Percentiles rank a stretch among this genome's conserved stretches.
Conservation (phyloP, 345 rosid species). For the Ailanthus altissimus region DNA sequence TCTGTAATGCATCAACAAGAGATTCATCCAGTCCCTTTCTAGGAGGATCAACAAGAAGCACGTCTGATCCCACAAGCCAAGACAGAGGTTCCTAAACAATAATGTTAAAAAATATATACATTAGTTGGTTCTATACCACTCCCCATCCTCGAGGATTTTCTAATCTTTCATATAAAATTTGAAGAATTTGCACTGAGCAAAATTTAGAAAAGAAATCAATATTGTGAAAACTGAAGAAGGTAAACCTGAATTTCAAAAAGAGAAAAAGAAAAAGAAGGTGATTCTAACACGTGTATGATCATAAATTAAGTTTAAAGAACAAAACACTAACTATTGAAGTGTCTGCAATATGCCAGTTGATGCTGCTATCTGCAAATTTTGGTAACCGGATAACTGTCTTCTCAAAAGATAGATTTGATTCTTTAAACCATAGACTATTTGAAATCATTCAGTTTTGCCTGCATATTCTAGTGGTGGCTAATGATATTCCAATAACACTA, state of each 20-base stretch:
- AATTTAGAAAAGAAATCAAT: not conserved
- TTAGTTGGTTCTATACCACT: constrained; percentile 7
- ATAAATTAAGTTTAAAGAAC: constrained; percentile 17
- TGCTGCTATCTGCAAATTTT: constrained; percentile 57
- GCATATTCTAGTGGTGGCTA: constrained; percentile 87
- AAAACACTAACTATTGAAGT: constrained; percentile 65
- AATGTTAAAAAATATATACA: not conserved
- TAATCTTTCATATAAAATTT: not conserved
- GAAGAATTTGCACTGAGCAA: not conserved
- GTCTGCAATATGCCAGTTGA: constrained; percentile 94
- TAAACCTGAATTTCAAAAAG: not conserved
- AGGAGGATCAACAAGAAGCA: constrained; percentile 90
- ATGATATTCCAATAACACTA: constrained; percentile 88
- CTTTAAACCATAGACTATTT: constrained; percentile 38
- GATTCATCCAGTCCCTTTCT: constrained; percentile 87
- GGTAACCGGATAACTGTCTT: constrained; percentile 82
- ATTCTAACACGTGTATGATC: not conserved
- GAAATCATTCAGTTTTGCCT: constrained; percentile 48
- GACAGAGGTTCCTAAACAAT: constrained; percentile 76
- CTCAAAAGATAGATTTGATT: constrained; percentile 86
- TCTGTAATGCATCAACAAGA: constrained; percentile 62
- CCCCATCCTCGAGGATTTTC: constrained; percentile 3
- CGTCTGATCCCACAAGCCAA: constrained; percentile 92
- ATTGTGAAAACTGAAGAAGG: not conserved
- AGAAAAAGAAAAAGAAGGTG: not conserved